Evolutionary conservation across 2,329 filamentous ascomycete species (phyloP).

Genomic region (Cladophialophora exuberans): DNA sequence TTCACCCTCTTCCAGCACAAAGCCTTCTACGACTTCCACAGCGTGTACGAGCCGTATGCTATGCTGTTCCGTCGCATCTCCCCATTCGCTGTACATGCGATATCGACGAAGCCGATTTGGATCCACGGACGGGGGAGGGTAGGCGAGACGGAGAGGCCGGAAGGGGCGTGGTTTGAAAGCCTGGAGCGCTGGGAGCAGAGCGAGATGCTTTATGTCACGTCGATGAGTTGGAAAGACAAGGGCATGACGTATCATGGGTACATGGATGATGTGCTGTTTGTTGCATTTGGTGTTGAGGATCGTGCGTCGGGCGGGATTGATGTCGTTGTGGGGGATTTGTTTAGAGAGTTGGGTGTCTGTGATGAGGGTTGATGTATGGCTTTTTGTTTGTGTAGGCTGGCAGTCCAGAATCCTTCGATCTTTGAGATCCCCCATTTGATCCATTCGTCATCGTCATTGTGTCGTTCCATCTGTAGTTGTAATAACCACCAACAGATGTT

Average conservation of each 20-base stretch:
- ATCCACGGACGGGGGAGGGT: conserved; percentile 52
- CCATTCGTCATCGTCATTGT: too few relatives aligned
- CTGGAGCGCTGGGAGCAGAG: conserved; percentile 39
- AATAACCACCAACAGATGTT: too few relatives aligned
- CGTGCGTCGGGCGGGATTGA: conserved; percentile 54
- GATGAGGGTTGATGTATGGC: not conserved
- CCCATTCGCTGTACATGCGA: conserved; percentile 28
- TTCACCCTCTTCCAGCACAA: conserved; percentile 62
- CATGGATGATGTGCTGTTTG: conserved; percentile 58
- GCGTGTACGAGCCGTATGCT: conserved; percentile 32
- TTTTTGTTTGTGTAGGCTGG: too few relatives aligned
- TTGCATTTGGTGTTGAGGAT: conserved; percentile 63
- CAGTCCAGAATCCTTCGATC: not conserved
- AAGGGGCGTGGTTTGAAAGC: not conserved
- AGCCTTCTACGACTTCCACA: conserved; percentile 51
- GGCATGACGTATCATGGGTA: conserved; percentile 59
- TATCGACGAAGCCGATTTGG: conserved; percentile 53
- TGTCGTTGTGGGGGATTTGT: conserved; percentile 53
- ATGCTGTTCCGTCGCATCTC: conserved; percentile 27
- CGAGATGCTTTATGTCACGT: conserved; percentile 63
- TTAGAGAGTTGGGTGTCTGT: conserved; percentile 42
- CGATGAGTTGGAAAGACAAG: conserved; percentile 58
- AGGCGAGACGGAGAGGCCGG: conserved; percentile 11
- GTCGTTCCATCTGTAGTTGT: too few relatives aligned
- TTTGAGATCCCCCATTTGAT: too few relatives aligned